phyloP scores from a whole-genome alignment of 306 rosid species.

The Inga oerstediana region DNA sequence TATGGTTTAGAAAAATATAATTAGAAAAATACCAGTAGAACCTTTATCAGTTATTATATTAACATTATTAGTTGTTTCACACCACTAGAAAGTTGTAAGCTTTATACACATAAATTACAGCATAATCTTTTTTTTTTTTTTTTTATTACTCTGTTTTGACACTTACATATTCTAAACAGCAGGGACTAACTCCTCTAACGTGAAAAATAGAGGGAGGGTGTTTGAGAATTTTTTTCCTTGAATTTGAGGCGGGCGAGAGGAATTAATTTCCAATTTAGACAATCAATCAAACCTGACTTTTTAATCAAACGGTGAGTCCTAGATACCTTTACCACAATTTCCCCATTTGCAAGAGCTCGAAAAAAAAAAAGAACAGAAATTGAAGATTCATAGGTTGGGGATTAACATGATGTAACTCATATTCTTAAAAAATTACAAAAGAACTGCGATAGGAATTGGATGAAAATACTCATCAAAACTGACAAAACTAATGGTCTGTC shows the following conservation, averaged over 20 bases:
- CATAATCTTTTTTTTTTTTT: neutral
- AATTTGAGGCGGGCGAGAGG: neutral
- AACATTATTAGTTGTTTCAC: neutral
- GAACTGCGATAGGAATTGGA: neutral
- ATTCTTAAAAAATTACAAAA: too few relatives aligned
- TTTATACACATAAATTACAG: neutral
- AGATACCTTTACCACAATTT: too few relatives aligned
- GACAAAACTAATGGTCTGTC: neutral
- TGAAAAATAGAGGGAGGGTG: neutral
- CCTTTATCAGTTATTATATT: too few relatives aligned
- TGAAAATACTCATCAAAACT: neutral
- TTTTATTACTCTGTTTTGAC: neutral
- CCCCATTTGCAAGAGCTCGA: too few relatives aligned
- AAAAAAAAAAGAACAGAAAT: neutral
- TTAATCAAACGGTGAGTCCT: too few relatives aligned
- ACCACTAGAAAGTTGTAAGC: neutral
- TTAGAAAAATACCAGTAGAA: neutral
- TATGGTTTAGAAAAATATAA: neutral
- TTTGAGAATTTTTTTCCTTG: neutral
- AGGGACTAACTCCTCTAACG: neutral
- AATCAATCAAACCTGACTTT: too few relatives aligned
- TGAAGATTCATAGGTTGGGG: neutral
- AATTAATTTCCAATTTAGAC: too few relatives aligned
- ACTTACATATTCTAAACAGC: neutral
- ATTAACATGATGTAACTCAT: neutral